phyloP scores from a whole-genome alignment of 768 basidiomycete species.

The Termitomyces sp. region DNA sequence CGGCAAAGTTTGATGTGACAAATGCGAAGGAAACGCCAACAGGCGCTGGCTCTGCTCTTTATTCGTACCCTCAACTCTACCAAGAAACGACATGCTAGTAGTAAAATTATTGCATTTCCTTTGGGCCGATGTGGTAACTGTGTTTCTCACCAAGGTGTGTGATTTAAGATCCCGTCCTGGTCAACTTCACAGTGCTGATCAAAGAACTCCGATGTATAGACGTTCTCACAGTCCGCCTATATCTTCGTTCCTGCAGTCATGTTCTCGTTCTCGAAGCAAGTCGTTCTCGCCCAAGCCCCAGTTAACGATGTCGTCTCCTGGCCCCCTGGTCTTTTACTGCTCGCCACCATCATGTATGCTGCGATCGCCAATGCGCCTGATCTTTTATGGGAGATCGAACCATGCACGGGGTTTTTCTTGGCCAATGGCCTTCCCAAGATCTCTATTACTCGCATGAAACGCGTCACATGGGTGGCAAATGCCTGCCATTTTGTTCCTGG shows the following conservation, averaged over 20 bases:
- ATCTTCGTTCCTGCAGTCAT: not conserved
- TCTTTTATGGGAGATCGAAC: not conserved
- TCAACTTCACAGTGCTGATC: not conserved
- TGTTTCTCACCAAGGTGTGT: not conserved
- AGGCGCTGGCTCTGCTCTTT: too few relatives aligned
- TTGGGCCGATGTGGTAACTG: too few relatives aligned
- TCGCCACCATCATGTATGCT: not conserved
- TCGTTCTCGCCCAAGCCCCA: not conserved
- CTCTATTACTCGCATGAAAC: not conserved
- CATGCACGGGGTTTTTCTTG: not conserved
- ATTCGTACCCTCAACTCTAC: too few relatives aligned
- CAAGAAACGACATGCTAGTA: too few relatives aligned
- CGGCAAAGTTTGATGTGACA: too few relatives aligned
- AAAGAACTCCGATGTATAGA: not conserved
- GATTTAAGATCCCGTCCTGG: not conserved
- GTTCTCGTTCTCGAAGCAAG: not conserved
- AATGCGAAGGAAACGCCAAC: too few relatives aligned
- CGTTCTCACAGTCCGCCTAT: not conserved
- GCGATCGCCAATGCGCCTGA: not conserved
- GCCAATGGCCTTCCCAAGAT: not conserved
- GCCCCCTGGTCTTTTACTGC: not conserved
- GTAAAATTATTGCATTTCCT: too few relatives aligned
- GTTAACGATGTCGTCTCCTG: not conserved
- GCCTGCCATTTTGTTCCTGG: not conserved
- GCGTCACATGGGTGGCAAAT: not conserved